Evolutionary conservation across 2,329 filamentous ascomycete genomes (phyloP).

Genomic region (Aspergillus uvarum): DNA sequence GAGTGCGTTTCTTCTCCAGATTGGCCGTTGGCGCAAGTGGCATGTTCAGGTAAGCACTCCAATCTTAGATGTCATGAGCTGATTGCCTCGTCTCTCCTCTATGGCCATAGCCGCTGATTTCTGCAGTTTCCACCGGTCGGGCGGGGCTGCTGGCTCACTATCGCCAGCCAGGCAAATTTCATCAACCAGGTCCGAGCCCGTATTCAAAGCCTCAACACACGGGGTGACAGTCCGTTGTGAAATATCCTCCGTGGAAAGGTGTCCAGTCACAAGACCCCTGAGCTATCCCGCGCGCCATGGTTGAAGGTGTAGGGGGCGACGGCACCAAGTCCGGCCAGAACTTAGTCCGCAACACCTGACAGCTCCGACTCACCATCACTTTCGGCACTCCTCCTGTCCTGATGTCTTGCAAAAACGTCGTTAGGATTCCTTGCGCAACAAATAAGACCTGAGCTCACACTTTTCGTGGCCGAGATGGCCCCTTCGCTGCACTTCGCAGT

Average conservation of each 20-base stretch:
- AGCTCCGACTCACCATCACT: neutral
- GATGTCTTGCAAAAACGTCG: neutral
- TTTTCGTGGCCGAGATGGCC: neutral
- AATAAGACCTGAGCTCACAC: neutral
- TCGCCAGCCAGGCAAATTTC: neutral
- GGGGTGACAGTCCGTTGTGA: neutral
- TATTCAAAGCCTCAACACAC: neutral
- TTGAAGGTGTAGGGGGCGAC: neutral
- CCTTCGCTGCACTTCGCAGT: neutral
- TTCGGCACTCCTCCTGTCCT: neutral
- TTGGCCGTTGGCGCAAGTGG: neutral
- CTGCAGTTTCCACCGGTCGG: neutral
- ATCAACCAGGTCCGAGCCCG: neutral
- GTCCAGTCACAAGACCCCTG: neutral
- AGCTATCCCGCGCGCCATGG: neutral
- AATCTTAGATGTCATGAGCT: neutral
- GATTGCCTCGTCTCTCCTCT: neutral
- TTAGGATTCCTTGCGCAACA: neutral
- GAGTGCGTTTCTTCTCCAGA: neutral
- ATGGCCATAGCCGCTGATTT: neutral
- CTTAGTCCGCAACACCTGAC: neutral
- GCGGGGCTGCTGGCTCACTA: neutral
- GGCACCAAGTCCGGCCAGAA: neutral
- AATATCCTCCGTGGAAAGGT: neutral
- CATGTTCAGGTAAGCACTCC: neutral